Conservation (phyloP, 73 alveolate species). For the Tetrahymena borealis region DNA sequence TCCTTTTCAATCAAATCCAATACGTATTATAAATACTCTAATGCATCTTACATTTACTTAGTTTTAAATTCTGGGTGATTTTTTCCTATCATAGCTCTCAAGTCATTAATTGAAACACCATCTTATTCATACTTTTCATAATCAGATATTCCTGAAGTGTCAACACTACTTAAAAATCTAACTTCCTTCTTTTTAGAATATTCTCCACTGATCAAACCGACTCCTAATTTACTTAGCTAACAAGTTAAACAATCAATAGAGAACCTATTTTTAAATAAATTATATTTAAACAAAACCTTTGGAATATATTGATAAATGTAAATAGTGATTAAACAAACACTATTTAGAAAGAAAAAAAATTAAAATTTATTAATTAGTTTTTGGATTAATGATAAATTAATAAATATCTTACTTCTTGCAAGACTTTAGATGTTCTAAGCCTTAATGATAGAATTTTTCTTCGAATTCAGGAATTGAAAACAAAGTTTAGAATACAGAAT, state of each 20-base stretch:
- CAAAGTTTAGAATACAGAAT: constrained; percentile 88
- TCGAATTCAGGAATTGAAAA: constrained; percentile 88
- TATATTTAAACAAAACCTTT: neutral
- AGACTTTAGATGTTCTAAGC: constrained; percentile 71
- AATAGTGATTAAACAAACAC: no score
- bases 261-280: neutral
- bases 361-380: neutral
- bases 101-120: constrained; percentile 86
- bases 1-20: constrained; percentile 64
- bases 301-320: neutral
- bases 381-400: neutral
- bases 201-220: constrained; percentile 88
- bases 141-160: constrained; percentile 63
- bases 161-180: constrained; percentile 47
- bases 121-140: constrained; percentile 86
- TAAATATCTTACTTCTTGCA: constrained; percentile 50
- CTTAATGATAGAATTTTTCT: constrained; percentile 57
- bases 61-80: constrained; percentile 94
- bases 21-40: constrained; percentile 83
- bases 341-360: neutral
- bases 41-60: constrained; percentile 97
- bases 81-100: constrained; percentile 93
- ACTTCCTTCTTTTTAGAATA: constrained; percentile 85
- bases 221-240: constrained; percentile 82
- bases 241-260: constrained; percentile 84